phyloP scores from a whole-genome alignment of 164 flowering plant species.

The Stephania yunnanensis region DNA sequence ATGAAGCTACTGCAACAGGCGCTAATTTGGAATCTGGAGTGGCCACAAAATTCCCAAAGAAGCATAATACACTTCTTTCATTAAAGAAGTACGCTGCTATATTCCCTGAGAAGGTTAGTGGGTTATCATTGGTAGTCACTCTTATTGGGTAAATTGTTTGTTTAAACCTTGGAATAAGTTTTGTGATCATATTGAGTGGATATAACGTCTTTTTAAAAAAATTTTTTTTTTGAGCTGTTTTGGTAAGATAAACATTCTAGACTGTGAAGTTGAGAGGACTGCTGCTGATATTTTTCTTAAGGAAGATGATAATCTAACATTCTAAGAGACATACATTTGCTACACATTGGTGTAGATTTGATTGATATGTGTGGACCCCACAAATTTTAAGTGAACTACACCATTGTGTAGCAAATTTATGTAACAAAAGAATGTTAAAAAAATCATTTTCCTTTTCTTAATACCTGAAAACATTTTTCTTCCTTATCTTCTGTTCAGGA shows the following conservation, averaged over 20 bases:
- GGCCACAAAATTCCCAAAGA: conserved; percentile 30
- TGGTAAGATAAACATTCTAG: not conserved
- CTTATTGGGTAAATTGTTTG: not conserved
- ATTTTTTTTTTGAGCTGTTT: not conserved
- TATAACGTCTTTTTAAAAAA: not conserved
- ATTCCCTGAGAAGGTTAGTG: conserved; percentile 81
- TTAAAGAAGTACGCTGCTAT: conserved; percentile 42
- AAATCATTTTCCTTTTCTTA: not conserved
- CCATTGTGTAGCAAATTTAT: too few species aligned
- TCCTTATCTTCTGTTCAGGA: not conserved
- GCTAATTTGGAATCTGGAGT: conserved; percentile 24
- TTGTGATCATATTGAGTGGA: not conserved
- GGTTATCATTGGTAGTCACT: not conserved
- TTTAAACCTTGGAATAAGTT: not conserved
- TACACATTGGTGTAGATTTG: too few species aligned
- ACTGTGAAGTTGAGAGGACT: not conserved
- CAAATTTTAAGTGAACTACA: too few species aligned
- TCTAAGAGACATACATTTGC: too few species aligned
- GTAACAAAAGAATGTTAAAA: too few species aligned
- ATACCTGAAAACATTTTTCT: not conserved
- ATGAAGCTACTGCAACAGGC: conserved; percentile 22
- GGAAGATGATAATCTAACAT: too few species aligned
- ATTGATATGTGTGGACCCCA: too few species aligned
- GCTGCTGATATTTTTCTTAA: not conserved
- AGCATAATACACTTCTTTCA: conserved; percentile 30